These are phyloP conservation scores for Paradendryphiella salina DNA, from an alignment of 2,329 filamentous ascomycete genomes.

Conservation along the genomic window DNA sequence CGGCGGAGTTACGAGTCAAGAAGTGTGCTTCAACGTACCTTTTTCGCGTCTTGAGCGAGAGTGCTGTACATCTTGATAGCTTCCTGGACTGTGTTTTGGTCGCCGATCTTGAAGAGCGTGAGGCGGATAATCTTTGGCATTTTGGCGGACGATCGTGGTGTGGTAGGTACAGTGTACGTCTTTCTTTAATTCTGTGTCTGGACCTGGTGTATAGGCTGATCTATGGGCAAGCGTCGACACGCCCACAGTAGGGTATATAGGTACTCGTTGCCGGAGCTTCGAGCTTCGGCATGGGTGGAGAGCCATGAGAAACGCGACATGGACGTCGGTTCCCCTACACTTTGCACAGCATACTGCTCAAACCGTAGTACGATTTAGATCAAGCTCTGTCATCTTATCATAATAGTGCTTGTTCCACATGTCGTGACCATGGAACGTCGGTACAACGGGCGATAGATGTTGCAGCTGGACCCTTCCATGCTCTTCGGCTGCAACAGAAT, in stretches of 20 bases:
- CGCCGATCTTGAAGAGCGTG: slow-evolving; percentile 45
- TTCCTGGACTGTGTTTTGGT: slow-evolving; percentile 33
- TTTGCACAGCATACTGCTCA: slow-evolving; percentile 10
- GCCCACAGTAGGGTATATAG: slow-evolving; percentile 2
- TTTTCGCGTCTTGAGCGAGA: slow-evolving; percentile 39
- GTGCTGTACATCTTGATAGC: slow-evolving; percentile 41
- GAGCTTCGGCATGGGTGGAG: slow-evolving; percentile 27
- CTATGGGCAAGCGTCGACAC: not conserved
- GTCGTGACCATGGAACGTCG: slow-evolving; percentile 1
- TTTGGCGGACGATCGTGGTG: slow-evolving; percentile 12
- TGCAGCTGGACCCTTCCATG: not conserved
- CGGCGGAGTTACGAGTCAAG: slow-evolving; percentile 7
- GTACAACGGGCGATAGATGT: not conserved
- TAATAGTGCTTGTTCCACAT: slow-evolving; percentile 3
- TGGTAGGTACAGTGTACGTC: not conserved
- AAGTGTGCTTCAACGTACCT: slow-evolving; percentile 31
- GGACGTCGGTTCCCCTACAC: slow-evolving; percentile 26
- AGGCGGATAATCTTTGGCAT: slow-evolving; percentile 44
- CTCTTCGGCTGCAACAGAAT: not conserved
- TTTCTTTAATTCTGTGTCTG: not conserved
- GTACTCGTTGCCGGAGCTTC: slow-evolving; percentile 8
- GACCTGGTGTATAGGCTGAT: not conserved
- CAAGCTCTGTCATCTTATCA: not conserved
- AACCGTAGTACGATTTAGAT: not conserved
- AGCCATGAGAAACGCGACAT: slow-evolving; percentile 22